Evolutionary conservation across 352 stramenopile genomes (phyloP).

Genomic region (Thalassiosira livingstoniorum): DNA sequence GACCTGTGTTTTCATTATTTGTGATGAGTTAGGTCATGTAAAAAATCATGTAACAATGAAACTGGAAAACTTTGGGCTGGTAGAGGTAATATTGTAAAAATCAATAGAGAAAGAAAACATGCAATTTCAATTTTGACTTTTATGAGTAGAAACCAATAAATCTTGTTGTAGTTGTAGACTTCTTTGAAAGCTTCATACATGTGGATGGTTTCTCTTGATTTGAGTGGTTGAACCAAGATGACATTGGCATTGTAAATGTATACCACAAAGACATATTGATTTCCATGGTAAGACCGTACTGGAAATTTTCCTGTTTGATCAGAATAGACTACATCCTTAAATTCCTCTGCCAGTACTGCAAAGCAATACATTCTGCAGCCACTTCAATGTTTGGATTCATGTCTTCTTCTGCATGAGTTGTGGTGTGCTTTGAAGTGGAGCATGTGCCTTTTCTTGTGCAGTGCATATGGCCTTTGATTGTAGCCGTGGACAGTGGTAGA

Average conservation of each 20-base stretch:
- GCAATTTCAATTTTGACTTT: too few species aligned
- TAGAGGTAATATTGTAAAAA: too few species aligned
- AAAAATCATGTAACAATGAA: too few species aligned
- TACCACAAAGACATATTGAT: conserved; percentile 30
- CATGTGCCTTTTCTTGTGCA: conserved; percentile 24
- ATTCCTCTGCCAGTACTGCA: conserved; percentile 10
- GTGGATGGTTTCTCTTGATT: conserved; percentile 5
- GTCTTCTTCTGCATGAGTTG: not conserved
- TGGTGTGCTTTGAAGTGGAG: conserved; percentile 23
- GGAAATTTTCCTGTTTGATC: conserved; percentile 31
- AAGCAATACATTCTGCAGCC: conserved; percentile 15
- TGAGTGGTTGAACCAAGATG: conserved; percentile 21
- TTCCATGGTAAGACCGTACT: conserved; percentile 14
- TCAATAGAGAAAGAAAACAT: too few species aligned
- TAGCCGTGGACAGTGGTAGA: conserved; percentile 39
- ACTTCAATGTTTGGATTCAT: not conserved
- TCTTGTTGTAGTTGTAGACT: conserved; percentile 5
- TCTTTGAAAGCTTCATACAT: conserved; percentile 5
- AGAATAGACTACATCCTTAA: conserved; percentile 27
- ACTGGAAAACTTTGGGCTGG: too few species aligned
- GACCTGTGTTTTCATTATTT: too few species aligned
- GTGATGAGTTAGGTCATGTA: too few species aligned
- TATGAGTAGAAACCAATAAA: too few species aligned
- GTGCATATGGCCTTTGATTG: conserved; percentile 54
- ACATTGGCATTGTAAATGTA: conserved; percentile 38